A percentile compares a stretch with the other conserved stretches of the same genome.
phyloP scores from a whole-genome alignment of 1,284 basidiomycete species.

The Cryptococcus hybrid region DNA sequence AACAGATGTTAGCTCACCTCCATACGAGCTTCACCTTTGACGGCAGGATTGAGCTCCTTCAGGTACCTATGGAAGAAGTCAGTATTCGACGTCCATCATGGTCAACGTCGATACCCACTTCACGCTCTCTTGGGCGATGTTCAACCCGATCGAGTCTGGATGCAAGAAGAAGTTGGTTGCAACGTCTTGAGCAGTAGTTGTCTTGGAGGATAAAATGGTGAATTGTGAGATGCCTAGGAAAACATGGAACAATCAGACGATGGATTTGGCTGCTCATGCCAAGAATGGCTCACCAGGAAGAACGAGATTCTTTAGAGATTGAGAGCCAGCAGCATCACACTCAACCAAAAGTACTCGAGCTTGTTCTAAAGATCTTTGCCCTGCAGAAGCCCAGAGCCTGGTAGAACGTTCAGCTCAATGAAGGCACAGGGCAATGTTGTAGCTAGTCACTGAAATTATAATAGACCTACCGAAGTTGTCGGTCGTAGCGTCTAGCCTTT shows the following conservation, averaged over 20 bases:
- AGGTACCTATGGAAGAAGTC: constrained; percentile 53
- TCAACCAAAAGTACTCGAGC: constrained; percentile 79
- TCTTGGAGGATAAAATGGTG: constrained; percentile 71
- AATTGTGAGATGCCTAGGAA: constrained; percentile 74
- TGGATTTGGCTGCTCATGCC: background rate
- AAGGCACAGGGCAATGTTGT: background rate
- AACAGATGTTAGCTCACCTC: constrained; percentile 47
- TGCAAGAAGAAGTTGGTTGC: constrained; percentile 97
- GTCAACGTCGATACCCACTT: constrained; percentile 41
- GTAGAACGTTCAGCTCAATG: constrained; percentile 1
- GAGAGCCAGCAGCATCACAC: constrained; percentile 74
- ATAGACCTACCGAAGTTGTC: constrained; percentile 72
- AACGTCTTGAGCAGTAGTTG: constrained; percentile 70
- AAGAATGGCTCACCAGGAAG: constrained; percentile 62
- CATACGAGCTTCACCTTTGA: constrained; percentile 67
- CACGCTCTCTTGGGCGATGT: constrained; percentile 75
- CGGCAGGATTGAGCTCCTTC: constrained; percentile 82
- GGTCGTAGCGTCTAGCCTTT: constrained; percentile 85
- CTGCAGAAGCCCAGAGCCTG: constrained; percentile 92
- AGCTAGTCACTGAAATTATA: no score
- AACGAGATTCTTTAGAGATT: constrained; percentile 91
- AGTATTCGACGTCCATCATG: background rate
- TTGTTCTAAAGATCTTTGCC: constrained; percentile 86
- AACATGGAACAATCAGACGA: background rate
- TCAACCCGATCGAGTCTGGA: constrained; percentile 69